A percentile compares a stretch with the other conserved stretches of the same genome.
These are phyloP conservation scores for Hylodesmum podocarpum DNA, from an alignment of 306 rosid species.

Conservation along the genomic window DNA sequence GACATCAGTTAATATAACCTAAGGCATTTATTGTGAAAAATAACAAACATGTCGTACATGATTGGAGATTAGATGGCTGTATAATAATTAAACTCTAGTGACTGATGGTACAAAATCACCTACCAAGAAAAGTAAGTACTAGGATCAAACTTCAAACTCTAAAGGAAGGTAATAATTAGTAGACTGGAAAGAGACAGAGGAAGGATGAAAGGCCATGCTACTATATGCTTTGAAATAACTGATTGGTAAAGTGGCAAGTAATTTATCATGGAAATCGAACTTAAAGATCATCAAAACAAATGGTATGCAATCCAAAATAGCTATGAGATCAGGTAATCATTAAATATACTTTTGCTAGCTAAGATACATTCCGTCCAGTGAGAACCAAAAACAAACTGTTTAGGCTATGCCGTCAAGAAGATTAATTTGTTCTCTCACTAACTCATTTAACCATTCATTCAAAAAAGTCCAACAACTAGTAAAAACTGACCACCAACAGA, in stretches of 20 bases:
- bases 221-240: neutral
- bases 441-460: conserved; percentile 35
- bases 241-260: neutral
- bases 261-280: conserved; percentile 4
- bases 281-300: conserved; percentile 2
- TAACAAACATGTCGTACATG: no score
- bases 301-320: neutral
- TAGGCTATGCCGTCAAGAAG: conserved; percentile 39
- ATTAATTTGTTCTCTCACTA: conserved; percentile 41
- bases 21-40: no score
- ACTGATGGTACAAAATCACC: neutral
- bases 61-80: no score
- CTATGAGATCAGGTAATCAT: conserved; percentile 11
- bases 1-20: no score
- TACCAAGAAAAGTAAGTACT: neutral
- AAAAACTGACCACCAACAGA: conserved; percentile 41
- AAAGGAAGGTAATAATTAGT: neutral
- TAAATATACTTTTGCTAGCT: conserved; percentile 27
- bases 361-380: conserved; percentile 34
- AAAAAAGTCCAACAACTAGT: conserved; percentile 31
- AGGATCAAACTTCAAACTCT: neutral
- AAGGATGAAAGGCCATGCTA: neutral
- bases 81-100: no score
- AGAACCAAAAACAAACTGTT: conserved; percentile 34
- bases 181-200: neutral